Evolutionary conservation across 331 rosid species (phyloP).

Genomic region (Malus hybrid): DNA sequence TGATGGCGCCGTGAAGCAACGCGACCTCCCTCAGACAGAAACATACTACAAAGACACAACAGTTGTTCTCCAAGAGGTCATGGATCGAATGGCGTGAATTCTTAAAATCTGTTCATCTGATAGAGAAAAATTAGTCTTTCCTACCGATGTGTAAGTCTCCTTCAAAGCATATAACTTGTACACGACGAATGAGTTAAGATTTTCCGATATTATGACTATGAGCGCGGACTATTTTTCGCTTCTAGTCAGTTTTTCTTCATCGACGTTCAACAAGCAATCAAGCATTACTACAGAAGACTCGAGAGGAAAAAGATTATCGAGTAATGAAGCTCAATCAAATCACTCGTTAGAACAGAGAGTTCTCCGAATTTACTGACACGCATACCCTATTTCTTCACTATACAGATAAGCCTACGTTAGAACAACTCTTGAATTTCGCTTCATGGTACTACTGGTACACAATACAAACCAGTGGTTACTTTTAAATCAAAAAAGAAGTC

Average conservation of each 20-base stretch:
- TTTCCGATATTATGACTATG: not conserved
- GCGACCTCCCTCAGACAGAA: slow-evolving; percentile 42
- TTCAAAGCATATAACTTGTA: not conserved
- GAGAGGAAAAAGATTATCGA: not conserved
- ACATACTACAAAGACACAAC: slow-evolving; percentile 56
- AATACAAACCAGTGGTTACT: slow-evolving; percentile 12
- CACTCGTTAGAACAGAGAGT: not conserved
- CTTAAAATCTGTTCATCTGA: slow-evolving; percentile 23
- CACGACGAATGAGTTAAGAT: not conserved
- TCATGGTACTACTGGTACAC: slow-evolving; percentile 12
- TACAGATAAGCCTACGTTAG: slow-evolving; percentile 69
- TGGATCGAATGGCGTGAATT: slow-evolving; percentile 48
- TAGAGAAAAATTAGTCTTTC: not conserved
- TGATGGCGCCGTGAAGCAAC: slow-evolving; percentile 62
- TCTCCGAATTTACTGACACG: slow-evolving; percentile 21
- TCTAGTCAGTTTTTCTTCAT: not conserved
- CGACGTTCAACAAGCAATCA: not conserved
- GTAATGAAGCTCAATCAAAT: not conserved
- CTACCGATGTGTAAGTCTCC: not conserved
- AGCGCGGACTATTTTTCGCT: not conserved
- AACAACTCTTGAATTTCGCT: slow-evolving; percentile 41
- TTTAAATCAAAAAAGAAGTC: slow-evolving; percentile 12
- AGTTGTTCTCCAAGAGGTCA: slow-evolving; percentile 70
- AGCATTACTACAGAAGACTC: not conserved
- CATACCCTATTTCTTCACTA: slow-evolving; percentile 34